Evolutionary conservation across 208 protist genomes (phyloP).

Genomic region (Leishmania arabica): DNA sequence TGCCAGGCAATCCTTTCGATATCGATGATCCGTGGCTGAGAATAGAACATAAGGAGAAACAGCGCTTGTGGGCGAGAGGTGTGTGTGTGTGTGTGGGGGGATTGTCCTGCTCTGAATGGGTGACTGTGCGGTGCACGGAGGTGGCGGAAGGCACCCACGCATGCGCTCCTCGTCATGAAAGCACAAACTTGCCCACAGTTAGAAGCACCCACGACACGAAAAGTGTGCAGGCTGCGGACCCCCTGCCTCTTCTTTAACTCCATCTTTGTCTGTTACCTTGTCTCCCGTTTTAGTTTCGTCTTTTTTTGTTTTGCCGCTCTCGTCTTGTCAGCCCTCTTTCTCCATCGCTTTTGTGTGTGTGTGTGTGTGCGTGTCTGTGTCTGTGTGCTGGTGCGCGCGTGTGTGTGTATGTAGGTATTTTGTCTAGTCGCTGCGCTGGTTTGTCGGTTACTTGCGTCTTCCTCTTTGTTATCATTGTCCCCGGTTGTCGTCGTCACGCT

Average conservation of each 20-base stretch:
- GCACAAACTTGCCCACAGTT: neutral
- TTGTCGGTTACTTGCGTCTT: neutral
- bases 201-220: neutral
- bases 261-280: constrained; percentile 9
- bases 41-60: neutral
- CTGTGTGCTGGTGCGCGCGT: neutral
- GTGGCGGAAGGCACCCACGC: neutral
- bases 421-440: neutral
- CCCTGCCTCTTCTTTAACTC: constrained; percentile 8
- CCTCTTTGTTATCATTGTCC: constrained; percentile 6
- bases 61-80: neutral
- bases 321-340: neutral
- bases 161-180: neutral
- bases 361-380: neutral
- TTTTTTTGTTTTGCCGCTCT: constrained; percentile 5
- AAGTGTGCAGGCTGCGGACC: neutral
- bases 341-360: neutral
- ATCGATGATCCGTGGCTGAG: neutral
- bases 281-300: neutral
- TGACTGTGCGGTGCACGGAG: neutral
- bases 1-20: neutral
- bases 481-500: neutral
- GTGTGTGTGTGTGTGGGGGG: neutral
- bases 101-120: neutral
- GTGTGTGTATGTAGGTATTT: neutral